Conservation (phyloP, 805 yeast species). For the Candida gorgasii region DNA sequence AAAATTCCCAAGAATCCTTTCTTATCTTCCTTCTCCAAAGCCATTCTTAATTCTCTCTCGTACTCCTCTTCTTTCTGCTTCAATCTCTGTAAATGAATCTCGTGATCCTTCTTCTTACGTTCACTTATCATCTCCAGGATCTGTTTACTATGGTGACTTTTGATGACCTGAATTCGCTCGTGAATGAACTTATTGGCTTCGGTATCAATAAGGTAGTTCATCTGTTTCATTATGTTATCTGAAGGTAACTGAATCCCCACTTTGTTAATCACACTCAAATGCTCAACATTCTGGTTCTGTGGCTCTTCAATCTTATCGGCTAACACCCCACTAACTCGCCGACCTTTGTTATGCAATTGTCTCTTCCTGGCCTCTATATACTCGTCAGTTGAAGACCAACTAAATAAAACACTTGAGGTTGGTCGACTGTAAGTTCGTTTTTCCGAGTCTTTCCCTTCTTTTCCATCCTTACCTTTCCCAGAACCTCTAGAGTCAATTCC, state of each 20-base stretch:
- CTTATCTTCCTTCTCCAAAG: constrained; percentile 25
- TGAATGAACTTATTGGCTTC: constrained; percentile 42
- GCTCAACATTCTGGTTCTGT: constrained; percentile 8
- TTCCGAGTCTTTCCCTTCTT: background rate
- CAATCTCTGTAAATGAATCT: constrained; percentile 33
- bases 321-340: background rate
- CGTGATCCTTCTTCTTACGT: constrained; percentile 42
- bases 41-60: constrained; percentile 30
- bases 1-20: constrained; percentile 13
- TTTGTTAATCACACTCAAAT: constrained; percentile 6
- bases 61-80: constrained; percentile 41
- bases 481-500: too few species aligned
- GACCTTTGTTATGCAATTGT: constrained; percentile 17
- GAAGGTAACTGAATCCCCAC: constrained; percentile 18
- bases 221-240: constrained; percentile 24
- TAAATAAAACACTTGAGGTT: constrained; percentile 35
- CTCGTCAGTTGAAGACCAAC: constrained; percentile 45
- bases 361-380: constrained; percentile 34
- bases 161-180: constrained; percentile 37
- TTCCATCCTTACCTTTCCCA: too few species aligned
- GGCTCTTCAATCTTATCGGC: constrained; percentile 7
- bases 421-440: constrained; percentile 11
- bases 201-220: constrained; percentile 31
- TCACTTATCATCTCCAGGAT: constrained; percentile 38
- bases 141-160: constrained; percentile 39